Evolutionary conservation across 805 yeast species (phyloP).

Genomic region (Candida ovalis): DNA sequence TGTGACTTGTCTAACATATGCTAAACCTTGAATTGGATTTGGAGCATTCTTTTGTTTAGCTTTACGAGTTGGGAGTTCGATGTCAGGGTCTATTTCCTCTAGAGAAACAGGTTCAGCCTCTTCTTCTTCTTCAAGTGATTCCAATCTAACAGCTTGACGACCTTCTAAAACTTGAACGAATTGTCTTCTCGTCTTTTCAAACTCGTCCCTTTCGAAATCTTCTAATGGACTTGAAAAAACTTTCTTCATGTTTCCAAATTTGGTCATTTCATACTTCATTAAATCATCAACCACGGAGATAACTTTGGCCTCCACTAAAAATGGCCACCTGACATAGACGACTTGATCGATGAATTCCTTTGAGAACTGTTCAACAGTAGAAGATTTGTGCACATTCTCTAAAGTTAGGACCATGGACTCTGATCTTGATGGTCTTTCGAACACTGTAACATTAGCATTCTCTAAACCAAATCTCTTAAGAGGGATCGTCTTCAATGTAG

Average conservation of each 20-base stretch:
- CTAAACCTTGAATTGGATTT: slow-evolving; percentile 48
- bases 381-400: slow-evolving; percentile 49
- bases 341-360: slow-evolving; percentile 55
- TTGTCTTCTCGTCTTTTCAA: slow-evolving; percentile 37
- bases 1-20: slow-evolving; percentile 68
- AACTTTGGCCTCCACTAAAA: slow-evolving; percentile 73
- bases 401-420: slow-evolving; percentile 73
- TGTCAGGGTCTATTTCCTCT: slow-evolving; percentile 2
- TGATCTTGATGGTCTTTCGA: slow-evolving; percentile 80
- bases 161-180: slow-evolving; percentile 42
- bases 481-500: slow-evolving; percentile 70
- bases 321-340: slow-evolving; percentile 89
- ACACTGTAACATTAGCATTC: slow-evolving; percentile 65
- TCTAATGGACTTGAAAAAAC: slow-evolving; percentile 38
- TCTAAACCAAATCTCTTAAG: slow-evolving; percentile 46
- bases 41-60: neutral
- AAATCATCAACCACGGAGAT: slow-evolving; percentile 55
- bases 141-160: slow-evolving; percentile 47
- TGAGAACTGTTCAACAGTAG: slow-evolving; percentile 61
- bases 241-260: slow-evolving; percentile 25
- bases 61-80: neutral
- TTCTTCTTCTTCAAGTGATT: slow-evolving; percentile 7
- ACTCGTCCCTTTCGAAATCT: slow-evolving; percentile 45
- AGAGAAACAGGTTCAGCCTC: slow-evolving; percentile 1
- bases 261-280: slow-evolving; percentile 42